A percentile compares a stretch with the other conserved stretches of the same genome.
Evolutionary conservation across 371 early-diverging fungal species (phyloP).

Genomic region (Mortierella sp.): DNA sequence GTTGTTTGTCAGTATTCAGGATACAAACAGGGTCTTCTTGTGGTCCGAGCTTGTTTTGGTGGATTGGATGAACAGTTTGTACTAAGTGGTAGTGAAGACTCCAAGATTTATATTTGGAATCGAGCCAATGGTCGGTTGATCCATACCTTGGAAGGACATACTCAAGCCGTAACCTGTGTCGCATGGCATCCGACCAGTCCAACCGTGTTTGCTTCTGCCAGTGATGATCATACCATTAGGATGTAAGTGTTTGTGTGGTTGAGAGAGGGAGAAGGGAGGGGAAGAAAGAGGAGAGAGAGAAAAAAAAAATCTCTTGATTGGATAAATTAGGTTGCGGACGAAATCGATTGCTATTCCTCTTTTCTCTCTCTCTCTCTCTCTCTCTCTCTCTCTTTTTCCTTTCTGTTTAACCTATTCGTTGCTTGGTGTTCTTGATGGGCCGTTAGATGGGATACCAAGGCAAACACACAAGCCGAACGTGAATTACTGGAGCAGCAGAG

Average conservation of each 20-base stretch:
- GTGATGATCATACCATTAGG: slow-evolving; percentile 91
- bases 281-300: too few relatives aligned
- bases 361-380: too few relatives aligned
- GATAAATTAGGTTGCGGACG: slow-evolving; percentile 2
- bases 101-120: slow-evolving; percentile 88
- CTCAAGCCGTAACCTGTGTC: slow-evolving; percentile 82
- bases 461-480: too few relatives aligned
- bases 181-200: slow-evolving; percentile 76
- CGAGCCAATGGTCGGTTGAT: slow-evolving; percentile 75
- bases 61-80: slow-evolving; percentile 82
- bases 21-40: slow-evolving; percentile 83
- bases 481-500: too few relatives aligned
- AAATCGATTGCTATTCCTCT: background rate
- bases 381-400: too few relatives aligned
- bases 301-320: background rate
- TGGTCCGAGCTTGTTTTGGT: slow-evolving; percentile 91
- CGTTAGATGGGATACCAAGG: too few relatives aligned
- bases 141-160: slow-evolving; percentile 81
- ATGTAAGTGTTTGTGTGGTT: slow-evolving; percentile 65
- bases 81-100: slow-evolving; percentile 90
- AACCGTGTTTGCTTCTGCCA: slow-evolving; percentile 85
- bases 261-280: background rate
- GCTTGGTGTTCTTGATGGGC: slow-evolving; percentile 26
- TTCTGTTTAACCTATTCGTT: slow-evolving; percentile 13
- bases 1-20: slow-evolving; percentile 80